phyloP scores from a whole-genome alignment of 768 basidiomycete genomes.

The Solioccasus polychromus region DNA sequence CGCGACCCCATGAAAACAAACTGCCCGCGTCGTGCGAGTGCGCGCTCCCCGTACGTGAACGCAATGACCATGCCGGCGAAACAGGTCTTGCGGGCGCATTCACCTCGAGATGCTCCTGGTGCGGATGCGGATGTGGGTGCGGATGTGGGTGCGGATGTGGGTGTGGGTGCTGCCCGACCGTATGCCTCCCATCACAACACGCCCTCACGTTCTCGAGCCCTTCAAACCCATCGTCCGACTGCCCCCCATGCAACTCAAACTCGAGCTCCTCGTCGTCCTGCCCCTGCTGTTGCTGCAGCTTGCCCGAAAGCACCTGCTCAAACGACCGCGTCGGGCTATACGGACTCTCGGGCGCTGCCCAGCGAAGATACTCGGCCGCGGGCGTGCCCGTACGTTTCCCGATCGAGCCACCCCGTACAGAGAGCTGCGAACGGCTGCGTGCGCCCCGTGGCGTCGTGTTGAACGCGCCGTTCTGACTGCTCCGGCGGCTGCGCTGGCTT shows the following conservation, averaged over 20 bases:
- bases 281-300: no score
- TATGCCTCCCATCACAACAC: conserved; percentile 85
- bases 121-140: conserved; percentile 55
- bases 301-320: conserved; percentile 42
- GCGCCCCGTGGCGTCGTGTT: conserved; percentile 75
- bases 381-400: conserved; percentile 89
- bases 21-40: conserved; percentile 68
- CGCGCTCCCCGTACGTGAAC: conserved; percentile 73
- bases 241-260: conserved; percentile 79
- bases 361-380: conserved; percentile 86
- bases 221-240: conserved; percentile 81
- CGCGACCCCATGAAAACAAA: conserved; percentile 65
- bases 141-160: no score
- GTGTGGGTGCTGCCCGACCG: conserved; percentile 63
- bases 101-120: conserved; percentile 56
- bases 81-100: conserved; percentile 53
- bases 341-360: conserved; percentile 71
- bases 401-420: conserved; percentile 53
- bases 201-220: conserved; percentile 94
- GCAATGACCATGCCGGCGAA: conserved; percentile 85
- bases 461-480: conserved; percentile 59
- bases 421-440: conserved; percentile 77
- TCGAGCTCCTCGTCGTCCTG: conserved; percentile 66
- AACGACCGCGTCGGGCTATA: conserved; percentile 74
- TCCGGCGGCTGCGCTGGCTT: conserved; percentile 71